A percentile compares a stretch with the other conserved stretches of the same genome.
Evolutionary conservation across 192 early-diverging fungal genomes (phyloP).

Genomic region (Backusella circina): DNA sequence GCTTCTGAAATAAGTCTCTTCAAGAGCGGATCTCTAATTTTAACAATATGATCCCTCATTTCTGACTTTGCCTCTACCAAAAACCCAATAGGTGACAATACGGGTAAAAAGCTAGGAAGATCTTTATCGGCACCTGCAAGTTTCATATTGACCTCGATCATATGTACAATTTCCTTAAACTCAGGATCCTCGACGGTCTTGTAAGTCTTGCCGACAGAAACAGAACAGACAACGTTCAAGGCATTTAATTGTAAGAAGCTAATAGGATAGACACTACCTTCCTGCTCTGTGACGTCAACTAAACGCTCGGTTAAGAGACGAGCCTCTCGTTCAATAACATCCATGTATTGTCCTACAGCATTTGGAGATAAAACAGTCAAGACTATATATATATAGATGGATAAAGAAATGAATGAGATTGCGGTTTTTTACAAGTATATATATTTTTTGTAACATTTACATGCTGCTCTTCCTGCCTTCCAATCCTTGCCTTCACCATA

Average conservation of each 20-base stretch:
- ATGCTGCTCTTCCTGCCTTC: neutral
- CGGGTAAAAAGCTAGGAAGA: neutral
- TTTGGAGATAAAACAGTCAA: neutral
- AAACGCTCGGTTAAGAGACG: neutral
- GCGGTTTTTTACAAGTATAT: neutral
- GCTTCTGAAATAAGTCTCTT: neutral
- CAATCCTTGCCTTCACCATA: neutral
- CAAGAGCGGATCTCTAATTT: neutral
- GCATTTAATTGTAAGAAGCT: neutral
- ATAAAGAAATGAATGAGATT: neutral
- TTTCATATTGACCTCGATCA: neutral
- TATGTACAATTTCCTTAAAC: neutral
- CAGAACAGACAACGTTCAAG: neutral
- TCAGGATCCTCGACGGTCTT: neutral
- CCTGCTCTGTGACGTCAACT: neutral
- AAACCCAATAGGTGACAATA: neutral
- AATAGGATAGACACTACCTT: neutral
- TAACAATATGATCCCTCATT: neutral
- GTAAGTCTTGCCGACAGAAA: neutral
- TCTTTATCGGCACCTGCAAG: conserved; percentile 8
- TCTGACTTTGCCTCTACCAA: neutral
- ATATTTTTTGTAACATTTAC: neutral
- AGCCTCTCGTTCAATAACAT: neutral
- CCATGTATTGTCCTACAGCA: neutral
- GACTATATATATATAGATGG: neutral